Conservation (phyloP, 2,329 filamentous ascomycete genomes). For the Aureobasidium musti region DNA sequence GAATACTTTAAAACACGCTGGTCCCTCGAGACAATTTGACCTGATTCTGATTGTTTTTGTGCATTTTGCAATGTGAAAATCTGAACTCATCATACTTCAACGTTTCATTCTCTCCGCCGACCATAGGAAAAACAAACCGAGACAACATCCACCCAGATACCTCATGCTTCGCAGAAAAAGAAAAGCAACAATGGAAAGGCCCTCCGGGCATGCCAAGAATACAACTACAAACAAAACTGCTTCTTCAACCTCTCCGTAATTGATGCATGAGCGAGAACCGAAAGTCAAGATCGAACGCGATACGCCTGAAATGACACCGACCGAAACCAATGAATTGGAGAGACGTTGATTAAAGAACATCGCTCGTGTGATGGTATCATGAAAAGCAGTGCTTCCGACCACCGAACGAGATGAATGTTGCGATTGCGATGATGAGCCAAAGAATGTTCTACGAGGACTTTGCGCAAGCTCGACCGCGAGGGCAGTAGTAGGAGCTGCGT, state of each 20-base stretch:
- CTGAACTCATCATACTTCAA: constrained; percentile 15
- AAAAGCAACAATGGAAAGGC: not conserved
- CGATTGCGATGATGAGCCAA: not conserved
- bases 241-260: constrained; percentile 3
- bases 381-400: constrained; percentile 22
- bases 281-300: constrained; percentile 6
- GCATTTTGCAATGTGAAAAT: constrained; percentile 25
- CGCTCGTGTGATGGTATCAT: constrained; percentile 7
- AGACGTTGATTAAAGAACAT: not conserved
- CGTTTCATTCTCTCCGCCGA: not conserved
- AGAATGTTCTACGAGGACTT: not conserved
- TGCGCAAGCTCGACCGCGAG: not conserved
- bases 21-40: not conserved
- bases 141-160: constrained; percentile 4
- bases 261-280: not conserved
- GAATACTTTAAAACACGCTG: constrained; percentile 10
- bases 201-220: constrained; percentile 5
- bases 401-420: constrained; percentile 12
- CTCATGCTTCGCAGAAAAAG: constrained; percentile 4
- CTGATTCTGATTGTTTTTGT: constrained; percentile 15
- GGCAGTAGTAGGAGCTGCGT: not conserved
- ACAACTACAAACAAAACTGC: constrained; percentile 12
- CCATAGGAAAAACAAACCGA: not conserved
- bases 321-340: constrained; percentile 1
- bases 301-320: not conserved